Base-by-base conservation (phyloP, 192 early-diverging fungal genomes). In the Mortierella hygrophila region DNA sequence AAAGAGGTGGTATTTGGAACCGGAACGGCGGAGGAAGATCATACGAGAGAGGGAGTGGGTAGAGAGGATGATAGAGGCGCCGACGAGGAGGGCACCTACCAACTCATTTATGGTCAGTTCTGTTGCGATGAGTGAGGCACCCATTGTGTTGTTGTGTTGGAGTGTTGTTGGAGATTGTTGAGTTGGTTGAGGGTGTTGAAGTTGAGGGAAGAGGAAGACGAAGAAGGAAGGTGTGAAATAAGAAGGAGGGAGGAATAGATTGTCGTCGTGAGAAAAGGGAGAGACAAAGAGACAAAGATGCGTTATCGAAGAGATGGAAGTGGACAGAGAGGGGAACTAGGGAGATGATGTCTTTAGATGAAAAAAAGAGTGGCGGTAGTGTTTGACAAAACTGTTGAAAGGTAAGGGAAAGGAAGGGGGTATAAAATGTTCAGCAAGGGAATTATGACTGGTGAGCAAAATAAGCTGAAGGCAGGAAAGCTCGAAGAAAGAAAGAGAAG, bases 1-100 rank as follows among this genome's bases (percentile, higher is more conserved):
- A 40, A 89, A 89, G 68, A 89, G 88, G 73, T 81, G 46, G 38
- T 74, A 78, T 86, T 82, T 89, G 8, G 83, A 85, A 18, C 54
- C 88, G 7, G 79, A 29, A 6, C 82, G 74, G 0, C 80, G 76
- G 49, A 89, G 52, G 49, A 85, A 83, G 52, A 83, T 46, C 88
- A 89, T 89, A n/a, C 82, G 78, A 13, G 72, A 72, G 29, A 84
- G 77, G 2, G 88, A 89, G 46, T 89, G 82, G 4, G 37, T 81
- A 1, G 88, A 82, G 23, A 89, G 76, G 35, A 81, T 73, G 18
- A 89, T 70, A 49, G 82, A 84, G 2, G 83, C 83, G 8, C 88
- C 88, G 18, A 80, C 80, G 41, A 89, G 78, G 23, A 89, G 55
- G 4, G 79, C 32, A 16, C 88, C 88, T 20, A 89, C 72, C 21